Base-by-base conservation (phyloP, 805 yeast species). In the Ogataea parapolymorpha region DNA sequence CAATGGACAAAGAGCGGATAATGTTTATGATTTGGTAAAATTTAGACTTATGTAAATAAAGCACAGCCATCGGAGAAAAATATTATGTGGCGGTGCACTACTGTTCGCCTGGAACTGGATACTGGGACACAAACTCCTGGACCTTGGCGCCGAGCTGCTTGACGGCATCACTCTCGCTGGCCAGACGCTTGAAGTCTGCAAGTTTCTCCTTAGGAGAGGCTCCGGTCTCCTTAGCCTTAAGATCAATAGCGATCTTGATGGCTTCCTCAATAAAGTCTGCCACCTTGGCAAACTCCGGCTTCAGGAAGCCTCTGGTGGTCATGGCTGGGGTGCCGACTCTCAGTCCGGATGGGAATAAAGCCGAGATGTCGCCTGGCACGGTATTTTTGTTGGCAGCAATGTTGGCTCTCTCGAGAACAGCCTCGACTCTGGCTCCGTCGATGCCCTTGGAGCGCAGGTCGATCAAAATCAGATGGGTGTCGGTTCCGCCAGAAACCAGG, bases 241-340 rank as follows among this genome's bases (percentile, higher is more conserved):
- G 70, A 23, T 68, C 71, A 41, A 74, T 64, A 17, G 95, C 77
- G 53, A 86, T 71, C 39, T 76, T 73, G 44, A 86, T 89, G 26
- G 96, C 95, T 52, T 70, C 67, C 61, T 85, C 85, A 58, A 91
- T 85, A 71, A 76, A 88, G 39, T 72, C 76, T 31, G 90, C 91
- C 42, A 91, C 93, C 61, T 76, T 75, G 48, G 72, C 80, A 61
- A 91, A 91, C 57, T 91, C 98, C 42, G 69, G 75, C 47, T 74
- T 76, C 39, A 78, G 78, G 60, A 91, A 83, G 34, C 96, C 97
- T 72, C 99, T 82, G 39, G 97, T 88, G 42, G 97, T 84, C 98
- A 91, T 91, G 35, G 98, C 98, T 44, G 99, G 99, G 13, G 98
- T 86, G 56, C 99, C 99, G 47, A 91, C 84, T 73, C 99, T 85